A percentile compares a stretch with the other conserved stretches of the same genome.
These are phyloP conservation scores for Talaromyces nanjingensis DNA, from an alignment of 495 filamentous ascomycete genomes.

Conservation along the genomic window DNA sequence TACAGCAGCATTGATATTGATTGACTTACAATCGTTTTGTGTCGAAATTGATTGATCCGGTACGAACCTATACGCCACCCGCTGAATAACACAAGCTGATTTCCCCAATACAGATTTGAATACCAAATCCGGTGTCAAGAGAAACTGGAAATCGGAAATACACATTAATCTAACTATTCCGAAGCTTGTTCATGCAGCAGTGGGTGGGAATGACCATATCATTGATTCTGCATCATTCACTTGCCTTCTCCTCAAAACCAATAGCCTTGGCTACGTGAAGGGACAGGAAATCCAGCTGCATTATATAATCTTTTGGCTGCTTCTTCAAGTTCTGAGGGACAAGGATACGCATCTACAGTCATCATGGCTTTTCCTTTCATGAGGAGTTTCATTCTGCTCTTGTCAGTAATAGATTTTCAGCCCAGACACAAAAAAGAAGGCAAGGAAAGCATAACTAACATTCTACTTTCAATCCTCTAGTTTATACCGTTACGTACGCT, in stretches of 20 bases:
- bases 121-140: not conserved
- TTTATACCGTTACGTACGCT: slow-evolving; percentile 56
- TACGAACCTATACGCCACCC: not conserved
- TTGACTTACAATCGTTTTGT: slow-evolving; percentile 3
- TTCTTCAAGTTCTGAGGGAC: not conserved
- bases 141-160: not conserved
- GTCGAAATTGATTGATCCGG: not conserved
- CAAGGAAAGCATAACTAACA: slow-evolving; percentile 12
- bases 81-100: not conserved
- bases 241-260: slow-evolving; percentile 7
- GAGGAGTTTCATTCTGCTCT: slow-evolving; percentile 40
- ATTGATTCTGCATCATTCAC: slow-evolving; percentile 6
- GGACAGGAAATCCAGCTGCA: not conserved
- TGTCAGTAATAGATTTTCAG: slow-evolving; percentile 27
- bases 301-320: not conserved
- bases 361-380: slow-evolving; percentile 41
- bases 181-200: not conserved
- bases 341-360: not conserved
- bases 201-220: slow-evolving; percentile 3
- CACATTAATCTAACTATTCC: not conserved
- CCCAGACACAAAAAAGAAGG: not conserved
- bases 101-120: not conserved
- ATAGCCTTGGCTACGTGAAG: not conserved
- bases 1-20: not conserved
- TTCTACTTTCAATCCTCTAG: slow-evolving; percentile 12